Base-by-base conservation (phyloP, 2,329 filamentous ascomycete genomes). In the Neoarthrinium moseri region DNA sequence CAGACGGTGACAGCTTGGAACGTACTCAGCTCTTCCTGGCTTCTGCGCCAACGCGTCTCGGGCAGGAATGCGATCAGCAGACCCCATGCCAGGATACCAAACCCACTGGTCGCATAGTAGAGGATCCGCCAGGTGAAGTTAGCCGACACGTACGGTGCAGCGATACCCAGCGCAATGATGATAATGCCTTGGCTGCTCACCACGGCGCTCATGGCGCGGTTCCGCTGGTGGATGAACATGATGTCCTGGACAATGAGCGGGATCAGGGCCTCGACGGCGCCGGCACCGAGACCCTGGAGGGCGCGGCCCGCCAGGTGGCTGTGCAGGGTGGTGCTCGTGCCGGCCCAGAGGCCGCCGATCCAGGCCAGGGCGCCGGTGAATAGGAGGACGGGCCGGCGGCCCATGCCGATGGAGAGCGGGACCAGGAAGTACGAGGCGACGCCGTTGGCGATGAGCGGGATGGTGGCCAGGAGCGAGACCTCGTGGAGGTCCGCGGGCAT, bases 211-310 rank as follows among this genome's bases (percentile, higher is more conserved):
- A 68, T 60, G 13, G 60, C 65, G 40, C 55, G 54, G 49, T 65
- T 66, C 5, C 67, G 58, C 55, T 70, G 58, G 46, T 70, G 66
- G 21, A 68, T 59, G 24, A 69, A 69, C 37, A 67, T 61, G 36
- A 69, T 59, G 34, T 70, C 67, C 54, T 68, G 65, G 1, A 68
- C 59, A 26, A 70, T 63, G 12, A 70, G 55, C 3, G 67, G 67
- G 6, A 69, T 59, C 18, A 70, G 47, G 1, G 65, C 64, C 48
- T 67, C 64, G 12, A 65, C 62, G 0, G 65, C 59, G 5, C 65
- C 66, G 1, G 64, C 65, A 1, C 65, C 67, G 6, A 69, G 50
- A 0, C 65, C 67, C 47, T 67, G 58, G 10, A 69, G 48, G 15
- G 57, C 60, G 10, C 65, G 51, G 2, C 65, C 66, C 1, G 59